Conservation (phyloP, 2,329 filamentous ascomycete species). For the Colletotrichum zoysiae region DNA sequence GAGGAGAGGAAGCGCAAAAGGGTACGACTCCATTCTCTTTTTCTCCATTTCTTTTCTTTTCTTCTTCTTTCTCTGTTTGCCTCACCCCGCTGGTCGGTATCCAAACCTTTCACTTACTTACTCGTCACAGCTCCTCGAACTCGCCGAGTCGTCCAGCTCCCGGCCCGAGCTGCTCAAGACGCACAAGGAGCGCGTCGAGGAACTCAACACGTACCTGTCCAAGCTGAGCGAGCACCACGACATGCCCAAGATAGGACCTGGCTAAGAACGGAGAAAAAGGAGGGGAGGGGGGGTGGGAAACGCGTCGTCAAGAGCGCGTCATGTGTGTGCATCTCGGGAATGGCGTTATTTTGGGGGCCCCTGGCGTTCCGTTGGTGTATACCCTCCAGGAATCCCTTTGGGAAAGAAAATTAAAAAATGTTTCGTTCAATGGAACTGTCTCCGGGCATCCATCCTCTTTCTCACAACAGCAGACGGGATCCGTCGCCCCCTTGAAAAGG, state of each 20-base stretch:
- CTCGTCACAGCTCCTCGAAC: conserved; percentile 76
- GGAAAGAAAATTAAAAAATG: not conserved
- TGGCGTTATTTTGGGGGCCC: conserved; percentile 5
- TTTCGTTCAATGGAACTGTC: not conserved
- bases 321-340: not conserved
- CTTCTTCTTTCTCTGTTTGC: not conserved
- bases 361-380: conserved; percentile 11
- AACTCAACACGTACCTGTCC: conserved; percentile 93
- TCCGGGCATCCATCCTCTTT: not conserved
- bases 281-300: not conserved
- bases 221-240: conserved; percentile 97
- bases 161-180: conserved; percentile 89
- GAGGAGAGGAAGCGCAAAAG: conserved; percentile 86
- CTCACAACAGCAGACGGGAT: not conserved
- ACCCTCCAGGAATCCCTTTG: not conserved
- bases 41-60: not conserved
- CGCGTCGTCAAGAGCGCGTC: not conserved
- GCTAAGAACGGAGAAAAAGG: conserved; percentile 49
- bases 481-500: not conserved
- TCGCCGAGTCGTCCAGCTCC: conserved; percentile 70
- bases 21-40: conserved; percentile 62
- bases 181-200: conserved; percentile 96
- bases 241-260: conserved; percentile 81
- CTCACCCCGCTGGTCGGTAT: not conserved
- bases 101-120: not conserved